A percentile compares a stretch with the other conserved stretches of the same genome.
Evolutionary conservation across 805 yeast species (phyloP).

Genomic region (Alloascoidea africana): DNA sequence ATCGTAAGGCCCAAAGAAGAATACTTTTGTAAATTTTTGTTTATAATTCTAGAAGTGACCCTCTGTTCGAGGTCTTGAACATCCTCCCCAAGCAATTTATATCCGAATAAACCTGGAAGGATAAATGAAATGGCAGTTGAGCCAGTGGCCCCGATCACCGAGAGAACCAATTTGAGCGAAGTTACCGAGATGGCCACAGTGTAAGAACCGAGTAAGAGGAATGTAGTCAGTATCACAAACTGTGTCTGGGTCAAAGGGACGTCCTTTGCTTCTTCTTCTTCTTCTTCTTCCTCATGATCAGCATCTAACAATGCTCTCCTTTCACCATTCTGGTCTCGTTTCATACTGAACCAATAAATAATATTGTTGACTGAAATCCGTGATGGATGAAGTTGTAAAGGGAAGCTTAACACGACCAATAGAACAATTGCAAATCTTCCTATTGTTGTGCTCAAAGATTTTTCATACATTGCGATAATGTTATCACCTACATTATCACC

Average conservation of each 20-base stretch:
- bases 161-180: slow-evolving; percentile 53
- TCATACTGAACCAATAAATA: slow-evolving; percentile 22
- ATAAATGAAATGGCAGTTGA: slow-evolving; percentile 69
- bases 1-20: slow-evolving; percentile 38
- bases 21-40: slow-evolving; percentile 22
- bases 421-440: slow-evolving; percentile 74
- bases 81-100: slow-evolving; percentile 26
- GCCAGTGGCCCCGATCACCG: slow-evolving; percentile 74
- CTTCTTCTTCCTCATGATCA: slow-evolving; percentile 4
- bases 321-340: slow-evolving; percentile 6
- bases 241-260: slow-evolving; percentile 7
- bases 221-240: slow-evolving; percentile 33
- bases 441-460: slow-evolving; percentile 47
- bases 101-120: slow-evolving; percentile 68
- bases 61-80: not conserved
- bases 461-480: slow-evolving; percentile 64
- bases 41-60: slow-evolving; percentile 10
- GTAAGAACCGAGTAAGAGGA: slow-evolving; percentile 33
- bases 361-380: slow-evolving; percentile 71
- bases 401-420: slow-evolving; percentile 72
- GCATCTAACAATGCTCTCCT: slow-evolving; percentile 3
- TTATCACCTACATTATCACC: slow-evolving; percentile 73
- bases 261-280: slow-evolving; percentile 1
- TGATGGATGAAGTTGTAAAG: slow-evolving; percentile 84
- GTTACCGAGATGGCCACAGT: slow-evolving; percentile 39